Conservation (phyloP, 352 stramenopile genomes). For the Phytophthora niederhauseri region DNA sequence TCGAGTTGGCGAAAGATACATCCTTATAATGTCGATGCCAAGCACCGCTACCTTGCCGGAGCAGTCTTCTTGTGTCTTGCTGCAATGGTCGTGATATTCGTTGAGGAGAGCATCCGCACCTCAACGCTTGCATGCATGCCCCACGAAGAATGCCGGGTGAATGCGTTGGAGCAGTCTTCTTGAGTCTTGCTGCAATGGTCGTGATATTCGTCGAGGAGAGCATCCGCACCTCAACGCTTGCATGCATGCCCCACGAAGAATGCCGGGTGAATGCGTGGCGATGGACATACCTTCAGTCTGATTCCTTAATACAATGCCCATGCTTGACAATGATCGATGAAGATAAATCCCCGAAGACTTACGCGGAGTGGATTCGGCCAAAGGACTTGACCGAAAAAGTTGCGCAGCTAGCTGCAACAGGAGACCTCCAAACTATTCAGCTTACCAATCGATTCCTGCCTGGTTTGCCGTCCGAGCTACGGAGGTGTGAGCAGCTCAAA, state of each 20-base stretch:
- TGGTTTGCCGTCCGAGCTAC: constrained; percentile 27
- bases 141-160: constrained; percentile 31
- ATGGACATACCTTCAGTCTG: constrained; percentile 17
- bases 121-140: background rate
- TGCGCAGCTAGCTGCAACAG: constrained; percentile 19
- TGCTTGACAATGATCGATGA: constrained; percentile 28
- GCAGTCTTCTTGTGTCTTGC: constrained; percentile 22
- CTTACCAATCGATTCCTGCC: constrained; percentile 37
- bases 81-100: constrained; percentile 13
- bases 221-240: background rate
- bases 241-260: constrained; percentile 19
- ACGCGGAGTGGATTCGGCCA: constrained; percentile 35
- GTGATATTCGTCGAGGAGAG: constrained; percentile 17
- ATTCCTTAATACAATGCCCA: constrained; percentile 34
- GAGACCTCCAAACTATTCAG: constrained; percentile 32
- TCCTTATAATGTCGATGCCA: constrained; percentile 11
- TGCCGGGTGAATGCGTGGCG: constrained; percentile 31
- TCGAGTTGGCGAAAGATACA: background rate
- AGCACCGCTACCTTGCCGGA: constrained; percentile 8
- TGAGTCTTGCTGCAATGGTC: constrained; percentile 11
- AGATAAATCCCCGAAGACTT: constrained; percentile 11
- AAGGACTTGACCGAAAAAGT: constrained; percentile 32
- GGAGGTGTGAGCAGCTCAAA: constrained; percentile 28
- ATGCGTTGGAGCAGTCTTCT: constrained; percentile 20
- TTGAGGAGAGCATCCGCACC: constrained; percentile 4